phyloP scores from a whole-genome alignment of 2,329 filamentous ascomycete species.

The Aspergillus awamori region DNA sequence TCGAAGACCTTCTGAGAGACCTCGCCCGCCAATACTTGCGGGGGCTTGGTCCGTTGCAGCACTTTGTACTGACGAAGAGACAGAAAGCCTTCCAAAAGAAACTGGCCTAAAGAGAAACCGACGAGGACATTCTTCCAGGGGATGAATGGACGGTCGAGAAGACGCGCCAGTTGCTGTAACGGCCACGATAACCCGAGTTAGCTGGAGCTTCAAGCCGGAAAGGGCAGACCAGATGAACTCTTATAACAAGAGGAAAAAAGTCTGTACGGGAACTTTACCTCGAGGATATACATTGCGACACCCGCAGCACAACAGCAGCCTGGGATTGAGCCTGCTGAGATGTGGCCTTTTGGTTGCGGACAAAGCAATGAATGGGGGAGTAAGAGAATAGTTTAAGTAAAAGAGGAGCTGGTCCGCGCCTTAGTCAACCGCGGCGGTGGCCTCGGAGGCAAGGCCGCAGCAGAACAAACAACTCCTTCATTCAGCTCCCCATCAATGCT shows the following conservation, averaged over 20 bases:
- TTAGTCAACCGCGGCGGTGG: slow-evolving; percentile 16
- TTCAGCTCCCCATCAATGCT: neutral
- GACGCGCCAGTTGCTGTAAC: slow-evolving; percentile 69
- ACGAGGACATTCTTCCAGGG: slow-evolving; percentile 97
- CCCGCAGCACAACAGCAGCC: slow-evolving; percentile 23
- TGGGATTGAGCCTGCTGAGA: slow-evolving; percentile 15
- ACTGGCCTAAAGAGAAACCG: slow-evolving; percentile 91
- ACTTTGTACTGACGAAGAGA: slow-evolving; percentile 88
- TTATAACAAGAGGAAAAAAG: neutral
- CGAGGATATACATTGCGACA: slow-evolving; percentile 40
- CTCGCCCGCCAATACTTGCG: slow-evolving; percentile 84
- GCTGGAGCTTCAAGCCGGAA: slow-evolving; percentile 7
- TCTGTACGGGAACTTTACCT: slow-evolving; percentile 27
- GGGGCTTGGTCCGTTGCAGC: slow-evolving; percentile 75
- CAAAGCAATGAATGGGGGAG: slow-evolving; percentile 1
- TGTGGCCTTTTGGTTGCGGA: slow-evolving; percentile 13
- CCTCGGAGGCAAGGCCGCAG: neutral
- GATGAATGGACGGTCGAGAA: slow-evolving; percentile 88
- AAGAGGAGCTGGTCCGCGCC: neutral
- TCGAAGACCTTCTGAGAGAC: slow-evolving; percentile 89
- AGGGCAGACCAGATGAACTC: neutral
- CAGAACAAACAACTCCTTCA: slow-evolving; percentile 13
- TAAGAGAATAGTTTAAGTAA: neutral
- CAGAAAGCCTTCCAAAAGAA: slow-evolving; percentile 85
- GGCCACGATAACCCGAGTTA: slow-evolving; percentile 20